These are phyloP conservation scores for Acanthamoeba pearcei DNA, from an alignment of 208 protist genomes.

Conservation along the genomic window DNA sequence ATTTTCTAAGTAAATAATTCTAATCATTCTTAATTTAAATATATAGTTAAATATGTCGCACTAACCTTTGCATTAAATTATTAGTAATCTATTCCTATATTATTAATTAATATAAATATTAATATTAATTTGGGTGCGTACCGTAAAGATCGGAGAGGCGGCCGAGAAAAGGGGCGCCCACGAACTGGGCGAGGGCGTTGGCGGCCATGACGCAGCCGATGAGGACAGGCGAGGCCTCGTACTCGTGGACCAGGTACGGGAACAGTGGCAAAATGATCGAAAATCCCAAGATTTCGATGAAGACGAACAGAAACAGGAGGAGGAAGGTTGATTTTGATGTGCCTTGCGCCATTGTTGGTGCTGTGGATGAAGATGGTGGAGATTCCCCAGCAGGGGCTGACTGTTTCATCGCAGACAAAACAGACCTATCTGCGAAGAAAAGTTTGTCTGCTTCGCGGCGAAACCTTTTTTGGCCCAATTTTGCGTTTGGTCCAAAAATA, in stretches of 20 bases:
- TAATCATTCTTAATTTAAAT: no score
- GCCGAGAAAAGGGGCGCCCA: constrained; percentile 45
- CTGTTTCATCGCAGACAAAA: no score
- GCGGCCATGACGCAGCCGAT: constrained; percentile 49
- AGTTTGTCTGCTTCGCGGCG: no score
- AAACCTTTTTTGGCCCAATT: no score
- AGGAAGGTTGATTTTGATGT: background rate
- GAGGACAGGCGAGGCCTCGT: constrained; percentile 17
- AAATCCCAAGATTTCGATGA: constrained; percentile 62
- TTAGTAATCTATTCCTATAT: background rate
- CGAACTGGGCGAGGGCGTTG: constrained; percentile 50
- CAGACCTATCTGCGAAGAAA: no score
- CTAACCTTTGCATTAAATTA: no score
- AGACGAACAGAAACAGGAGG: constrained; percentile 29
- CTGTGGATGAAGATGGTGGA: background rate
- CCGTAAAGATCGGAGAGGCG: constrained; percentile 49
- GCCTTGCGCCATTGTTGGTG: background rate
- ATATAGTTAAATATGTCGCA: no score
- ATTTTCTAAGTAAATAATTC: no score
- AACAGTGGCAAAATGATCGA: constrained; percentile 38
- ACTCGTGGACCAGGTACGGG: constrained; percentile 47
- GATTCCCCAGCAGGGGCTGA: no score
- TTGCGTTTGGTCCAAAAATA: no score
- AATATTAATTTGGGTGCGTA: background rate
- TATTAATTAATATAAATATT: no score